phyloP scores from a whole-genome alignment of 164 flowering plant genomes.

The Cinnamomum chago region DNA sequence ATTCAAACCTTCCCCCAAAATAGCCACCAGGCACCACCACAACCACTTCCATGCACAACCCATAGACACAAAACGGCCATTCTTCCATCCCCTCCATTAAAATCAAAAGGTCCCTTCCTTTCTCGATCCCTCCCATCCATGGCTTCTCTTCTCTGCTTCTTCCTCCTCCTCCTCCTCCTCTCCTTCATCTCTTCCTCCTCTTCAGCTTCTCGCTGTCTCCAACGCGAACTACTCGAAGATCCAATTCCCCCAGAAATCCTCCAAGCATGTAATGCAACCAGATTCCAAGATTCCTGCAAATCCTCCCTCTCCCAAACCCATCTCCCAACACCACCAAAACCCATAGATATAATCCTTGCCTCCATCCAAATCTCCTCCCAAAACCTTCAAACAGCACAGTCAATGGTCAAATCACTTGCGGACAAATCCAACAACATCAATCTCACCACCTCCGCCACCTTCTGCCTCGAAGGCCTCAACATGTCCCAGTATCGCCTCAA shows the following conservation, averaged over 20 bases:
- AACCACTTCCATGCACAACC: not conserved
- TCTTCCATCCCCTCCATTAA: not conserved
- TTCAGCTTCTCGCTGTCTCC: not conserved
- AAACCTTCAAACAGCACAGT: slow-evolving; percentile 43
- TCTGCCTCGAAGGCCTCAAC: slow-evolving; percentile 47
- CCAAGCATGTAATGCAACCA: slow-evolving; percentile 68
- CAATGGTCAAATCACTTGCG: slow-evolving; percentile 41
- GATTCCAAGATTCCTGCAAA: slow-evolving; percentile 44
- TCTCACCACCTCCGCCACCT: slow-evolving; percentile 50
- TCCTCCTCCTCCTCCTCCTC: not conserved
- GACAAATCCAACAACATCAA: slow-evolving; percentile 28
- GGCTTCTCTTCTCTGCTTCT: not conserved
- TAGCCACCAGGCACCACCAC: not conserved
- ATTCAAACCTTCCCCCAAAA: not conserved
- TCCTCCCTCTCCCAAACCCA: slow-evolving; percentile 23
- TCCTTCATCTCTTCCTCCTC: not conserved
- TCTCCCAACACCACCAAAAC: slow-evolving; percentile 29
- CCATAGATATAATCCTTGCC: slow-evolving; percentile 43
- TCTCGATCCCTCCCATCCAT: not conserved
- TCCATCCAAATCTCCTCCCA: slow-evolving; percentile 38
- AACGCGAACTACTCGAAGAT: not conserved
- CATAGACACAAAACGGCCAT: not conserved
- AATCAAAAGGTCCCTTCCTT: not conserved
- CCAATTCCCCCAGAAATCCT: not conserved
- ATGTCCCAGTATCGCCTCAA: slow-evolving; percentile 37